These are phyloP conservation scores for Alternaria sp. DNA, from an alignment of 2,329 filamentous ascomycete genomes.

Conservation along the genomic window DNA sequence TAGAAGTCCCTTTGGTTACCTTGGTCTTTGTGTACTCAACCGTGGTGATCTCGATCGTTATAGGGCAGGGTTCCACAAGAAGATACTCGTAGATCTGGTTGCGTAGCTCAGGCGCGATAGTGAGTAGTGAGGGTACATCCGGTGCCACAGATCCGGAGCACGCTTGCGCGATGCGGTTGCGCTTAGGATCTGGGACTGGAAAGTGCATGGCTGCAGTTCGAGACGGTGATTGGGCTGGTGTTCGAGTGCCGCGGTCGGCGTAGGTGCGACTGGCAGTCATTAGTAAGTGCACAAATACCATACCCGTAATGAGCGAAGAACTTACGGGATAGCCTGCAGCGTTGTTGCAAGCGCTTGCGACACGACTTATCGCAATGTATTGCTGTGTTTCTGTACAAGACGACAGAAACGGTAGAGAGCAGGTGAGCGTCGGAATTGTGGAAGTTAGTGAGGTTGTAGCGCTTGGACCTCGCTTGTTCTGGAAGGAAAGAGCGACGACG, in stretches of 20 bases:
- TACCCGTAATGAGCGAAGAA: not conserved
- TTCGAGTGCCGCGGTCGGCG: too few species aligned
- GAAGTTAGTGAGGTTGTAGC: not conserved
- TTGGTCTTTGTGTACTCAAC: too few species aligned
- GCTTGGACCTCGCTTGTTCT: not conserved
- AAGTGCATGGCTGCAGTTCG: not conserved
- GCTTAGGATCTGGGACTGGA: not conserved
- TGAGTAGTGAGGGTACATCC: not conserved
- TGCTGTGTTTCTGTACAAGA: not conserved
- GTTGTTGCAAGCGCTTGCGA: not conserved
- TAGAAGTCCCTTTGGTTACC: too few species aligned
- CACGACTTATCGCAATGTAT: fast-evolving
- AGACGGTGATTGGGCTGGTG: not conserved
- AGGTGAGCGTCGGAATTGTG: not conserved
- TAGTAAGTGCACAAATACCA: not conserved
- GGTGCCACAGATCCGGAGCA: not conserved
- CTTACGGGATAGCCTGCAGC: not conserved
- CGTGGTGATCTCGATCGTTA: not conserved
- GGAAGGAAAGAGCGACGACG: not conserved
- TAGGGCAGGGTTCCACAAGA: not conserved
- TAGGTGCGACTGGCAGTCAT: not conserved
- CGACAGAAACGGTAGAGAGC: not conserved
- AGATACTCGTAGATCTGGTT: not conserved
- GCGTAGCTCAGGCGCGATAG: not conserved
- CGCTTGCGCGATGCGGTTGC: not conserved